Evolutionary conservation across 2,329 filamentous ascomycete species (phyloP).

Genomic region (Diaporthe destruens): DNA sequence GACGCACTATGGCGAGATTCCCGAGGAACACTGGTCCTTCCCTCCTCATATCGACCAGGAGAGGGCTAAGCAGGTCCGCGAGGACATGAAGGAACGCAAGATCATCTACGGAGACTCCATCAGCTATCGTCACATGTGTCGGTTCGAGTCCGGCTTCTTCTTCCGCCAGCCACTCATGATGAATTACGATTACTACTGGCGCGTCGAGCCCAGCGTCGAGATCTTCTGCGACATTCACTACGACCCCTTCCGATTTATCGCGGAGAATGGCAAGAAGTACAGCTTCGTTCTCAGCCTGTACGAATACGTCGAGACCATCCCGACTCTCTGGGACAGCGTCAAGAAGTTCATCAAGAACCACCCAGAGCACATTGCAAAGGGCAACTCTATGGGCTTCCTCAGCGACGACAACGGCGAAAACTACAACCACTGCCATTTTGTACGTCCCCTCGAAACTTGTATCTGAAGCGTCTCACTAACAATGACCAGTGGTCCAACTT

Average conservation of each 20-base stretch:
- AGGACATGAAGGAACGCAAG: conserved; percentile 93
- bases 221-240: conserved; percentile 96
- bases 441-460: conserved; percentile 60
- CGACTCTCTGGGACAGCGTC: conserved; percentile 93
- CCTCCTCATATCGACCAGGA: conserved; percentile 96
- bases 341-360: conserved; percentile 94
- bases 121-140: conserved; percentile 99
- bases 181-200: conserved; percentile 99
- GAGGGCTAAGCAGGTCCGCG: conserved; percentile 87
- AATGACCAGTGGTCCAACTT: conserved; percentile 92
- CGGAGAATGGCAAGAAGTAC: conserved; percentile 97
- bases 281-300: conserved; percentile 95
- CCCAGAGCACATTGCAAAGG: conserved; percentile 86
- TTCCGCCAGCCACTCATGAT: conserved; percentile 94
- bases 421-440: conserved; percentile 98
- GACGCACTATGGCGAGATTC: conserved; percentile 90
- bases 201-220: conserved; percentile 96
- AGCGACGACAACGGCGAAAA: conserved; percentile 91
- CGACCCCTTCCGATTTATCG: conserved; percentile 97
- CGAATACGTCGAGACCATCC: conserved; percentile 97
- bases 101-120: conserved; percentile 98
- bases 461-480: conserved; percentile 1
- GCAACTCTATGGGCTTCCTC: conserved; percentile 91
- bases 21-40: conserved; percentile 96
- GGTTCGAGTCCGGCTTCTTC: conserved; percentile 99